A percentile compares a stretch with the other conserved stretches of the same genome.
These are phyloP conservation scores for Xylaria sp. DNA, from an alignment of 2,329 filamentous ascomycete species.

Conservation along the genomic window DNA sequence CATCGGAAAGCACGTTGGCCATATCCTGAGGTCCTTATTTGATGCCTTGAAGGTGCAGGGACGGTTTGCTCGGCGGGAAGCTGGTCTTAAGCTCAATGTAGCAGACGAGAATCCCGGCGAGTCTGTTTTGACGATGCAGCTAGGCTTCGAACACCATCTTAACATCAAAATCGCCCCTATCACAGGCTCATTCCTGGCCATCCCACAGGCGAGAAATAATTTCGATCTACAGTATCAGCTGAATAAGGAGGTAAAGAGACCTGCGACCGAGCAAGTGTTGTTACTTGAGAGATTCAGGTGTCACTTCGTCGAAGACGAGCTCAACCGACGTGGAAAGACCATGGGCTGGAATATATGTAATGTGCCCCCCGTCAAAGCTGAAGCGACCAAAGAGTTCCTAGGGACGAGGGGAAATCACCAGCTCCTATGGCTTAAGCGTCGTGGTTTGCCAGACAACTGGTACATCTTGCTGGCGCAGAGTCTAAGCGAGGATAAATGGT, in stretches of 20 bases:
- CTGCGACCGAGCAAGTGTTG: conserved; percentile 51
- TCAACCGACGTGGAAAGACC: conserved; percentile 55
- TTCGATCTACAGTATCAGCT: conserved; percentile 58
- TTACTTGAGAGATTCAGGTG: conserved; percentile 59
- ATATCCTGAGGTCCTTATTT: conserved; percentile 64
- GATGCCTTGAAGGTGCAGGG: conserved; percentile 53
- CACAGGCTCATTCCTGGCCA: conserved; percentile 69
- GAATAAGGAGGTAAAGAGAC: conserved; percentile 52
- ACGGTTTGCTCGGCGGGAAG: conserved; percentile 56
- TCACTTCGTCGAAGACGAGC: conserved; percentile 54
- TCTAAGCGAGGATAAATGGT: conserved; percentile 72
- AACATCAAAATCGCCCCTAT: conserved; percentile 68
- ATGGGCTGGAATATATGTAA: conserved; percentile 58
- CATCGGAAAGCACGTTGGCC: conserved; percentile 67
- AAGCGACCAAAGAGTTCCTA: conserved; percentile 55
- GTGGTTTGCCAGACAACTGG: conserved; percentile 69
- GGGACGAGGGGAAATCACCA: conserved; percentile 61
- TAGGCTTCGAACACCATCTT: conserved; percentile 58
- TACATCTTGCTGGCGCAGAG: conserved; percentile 65
- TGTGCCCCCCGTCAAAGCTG: conserved; percentile 40
- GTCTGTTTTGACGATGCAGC: conserved; percentile 62
- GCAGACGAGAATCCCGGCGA: conserved; percentile 59
- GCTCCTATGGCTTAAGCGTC: conserved; percentile 62
- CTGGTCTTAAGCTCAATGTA: conserved; percentile 52
- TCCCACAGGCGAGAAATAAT: conserved; percentile 55